phyloP scores from a whole-genome alignment of 371 early-diverging fungal genomes.

The Rhizopus sp. region DNA sequence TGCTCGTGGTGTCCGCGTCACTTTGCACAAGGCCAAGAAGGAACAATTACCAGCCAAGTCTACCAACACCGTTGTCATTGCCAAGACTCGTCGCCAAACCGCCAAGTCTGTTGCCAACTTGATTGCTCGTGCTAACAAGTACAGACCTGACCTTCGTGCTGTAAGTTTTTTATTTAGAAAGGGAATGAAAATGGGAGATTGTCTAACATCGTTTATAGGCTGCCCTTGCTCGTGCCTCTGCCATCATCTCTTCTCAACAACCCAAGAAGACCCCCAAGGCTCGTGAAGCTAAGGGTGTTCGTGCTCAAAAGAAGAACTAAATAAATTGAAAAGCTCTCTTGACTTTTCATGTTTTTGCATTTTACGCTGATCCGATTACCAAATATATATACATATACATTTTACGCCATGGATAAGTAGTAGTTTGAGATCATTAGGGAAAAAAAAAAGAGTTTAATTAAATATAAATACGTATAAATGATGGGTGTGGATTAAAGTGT shows the following conservation, averaged over 20 bases:
- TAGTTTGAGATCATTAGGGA: too few relatives aligned
- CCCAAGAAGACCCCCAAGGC: conserved; percentile 63
- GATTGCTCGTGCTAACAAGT: conserved; percentile 55
- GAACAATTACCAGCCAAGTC: conserved; percentile 61
- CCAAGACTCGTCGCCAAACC: conserved; percentile 69
- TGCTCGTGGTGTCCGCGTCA: conserved; percentile 67
- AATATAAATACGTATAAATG: not conserved
- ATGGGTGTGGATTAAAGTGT: not conserved
- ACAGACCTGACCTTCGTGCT: conserved; percentile 82
- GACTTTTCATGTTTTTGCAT: too few relatives aligned
- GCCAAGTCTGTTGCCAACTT: conserved; percentile 74
- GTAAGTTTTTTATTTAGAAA: conserved; percentile 33
- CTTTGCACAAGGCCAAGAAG: conserved; percentile 65
- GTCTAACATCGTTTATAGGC: conserved; percentile 46
- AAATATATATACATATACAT: too few relatives aligned
- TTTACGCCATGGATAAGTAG: too few relatives aligned
- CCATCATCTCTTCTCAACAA: conserved; percentile 68
- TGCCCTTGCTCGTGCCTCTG: conserved; percentile 82
- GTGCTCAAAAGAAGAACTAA: conserved; percentile 21
- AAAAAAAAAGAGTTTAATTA: not conserved
- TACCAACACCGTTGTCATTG: conserved; percentile 58
- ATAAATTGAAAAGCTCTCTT: not conserved
- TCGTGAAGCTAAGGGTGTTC: conserved; percentile 42
- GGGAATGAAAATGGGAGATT: not conserved
- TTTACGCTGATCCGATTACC: too few relatives aligned